These are phyloP conservation scores for Acanthamoeba lenticulata DNA, from an alignment of 208 protist genomes.

Conservation along the genomic window DNA sequence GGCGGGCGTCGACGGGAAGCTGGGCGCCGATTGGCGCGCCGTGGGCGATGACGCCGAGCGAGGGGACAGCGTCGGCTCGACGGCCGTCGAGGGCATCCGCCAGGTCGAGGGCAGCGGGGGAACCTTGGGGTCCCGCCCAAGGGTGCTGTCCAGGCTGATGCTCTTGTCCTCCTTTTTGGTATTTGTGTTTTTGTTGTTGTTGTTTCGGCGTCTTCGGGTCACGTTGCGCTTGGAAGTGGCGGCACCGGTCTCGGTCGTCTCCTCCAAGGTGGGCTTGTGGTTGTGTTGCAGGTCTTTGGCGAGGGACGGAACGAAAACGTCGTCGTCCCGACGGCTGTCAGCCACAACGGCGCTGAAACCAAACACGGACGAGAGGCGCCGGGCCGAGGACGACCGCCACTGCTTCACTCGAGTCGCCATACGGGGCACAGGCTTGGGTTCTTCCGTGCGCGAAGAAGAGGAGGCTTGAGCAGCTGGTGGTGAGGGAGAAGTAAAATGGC, in stretches of 20 bases:
- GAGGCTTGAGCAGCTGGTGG: too few relatives aligned
- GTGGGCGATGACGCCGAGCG: neutral
- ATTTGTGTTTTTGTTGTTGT: too few relatives aligned
- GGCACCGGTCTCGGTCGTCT: neutral
- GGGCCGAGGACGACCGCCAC: neutral
- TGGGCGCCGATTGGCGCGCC: too few relatives aligned
- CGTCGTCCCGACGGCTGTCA: neutral
- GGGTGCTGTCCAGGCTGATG: too few relatives aligned
- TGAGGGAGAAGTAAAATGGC: too few relatives aligned
- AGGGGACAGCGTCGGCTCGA: neutral
- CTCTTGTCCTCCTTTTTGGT: neutral
- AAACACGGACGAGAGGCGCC: neutral
- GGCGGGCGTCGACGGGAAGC: too few relatives aligned
- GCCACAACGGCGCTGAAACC: neutral
- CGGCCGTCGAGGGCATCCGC: neutral
- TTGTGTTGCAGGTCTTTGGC: neutral
- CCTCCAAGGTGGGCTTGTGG: neutral
- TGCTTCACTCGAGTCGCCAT: neutral
- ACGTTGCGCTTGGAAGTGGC: neutral
- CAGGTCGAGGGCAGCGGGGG: neutral
- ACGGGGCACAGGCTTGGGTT: neutral
- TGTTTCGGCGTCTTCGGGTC: neutral
- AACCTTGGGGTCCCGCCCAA: too few relatives aligned
- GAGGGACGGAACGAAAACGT: neutral
- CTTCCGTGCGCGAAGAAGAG: too few relatives aligned